phyloP scores from a whole-genome alignment of 352 stramenopile genomes.

The Aphanomyces invadans region DNA sequence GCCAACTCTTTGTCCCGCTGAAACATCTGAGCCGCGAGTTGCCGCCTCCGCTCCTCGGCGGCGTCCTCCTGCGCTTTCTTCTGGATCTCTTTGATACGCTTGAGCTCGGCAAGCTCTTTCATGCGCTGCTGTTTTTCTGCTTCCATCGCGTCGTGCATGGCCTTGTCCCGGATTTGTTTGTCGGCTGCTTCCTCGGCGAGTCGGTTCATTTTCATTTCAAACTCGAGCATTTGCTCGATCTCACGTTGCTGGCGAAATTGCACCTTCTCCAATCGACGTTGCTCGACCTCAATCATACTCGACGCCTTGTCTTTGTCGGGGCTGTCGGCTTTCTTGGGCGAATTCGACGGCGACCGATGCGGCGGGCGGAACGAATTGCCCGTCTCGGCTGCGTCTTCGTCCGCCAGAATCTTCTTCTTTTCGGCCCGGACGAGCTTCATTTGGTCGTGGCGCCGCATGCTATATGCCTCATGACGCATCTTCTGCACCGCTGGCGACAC shows the following conservation, averaged over 20 bases:
- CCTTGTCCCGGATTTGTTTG: conserved; percentile 58
- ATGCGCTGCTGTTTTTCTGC: conserved; percentile 52
- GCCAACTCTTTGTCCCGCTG: conserved; percentile 59
- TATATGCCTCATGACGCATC: conserved; percentile 90
- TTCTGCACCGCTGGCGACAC: conserved; percentile 79
- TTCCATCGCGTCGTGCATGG: conserved; percentile 58
- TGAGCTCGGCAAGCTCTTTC: conserved; percentile 63
- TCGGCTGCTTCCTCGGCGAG: conserved; percentile 66
- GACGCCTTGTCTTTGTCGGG: conserved; percentile 29
- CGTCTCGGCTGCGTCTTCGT: no score
- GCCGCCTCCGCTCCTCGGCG: conserved; percentile 65
- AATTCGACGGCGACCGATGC: conserved; percentile 26
- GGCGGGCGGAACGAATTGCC: no score
- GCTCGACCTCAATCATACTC: conserved; percentile 55
- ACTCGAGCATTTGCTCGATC: conserved; percentile 87
- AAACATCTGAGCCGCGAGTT: conserved; percentile 59
- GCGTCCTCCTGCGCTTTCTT: conserved; percentile 77
- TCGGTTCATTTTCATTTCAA: conserved; percentile 86
- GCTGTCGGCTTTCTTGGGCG: conserved; percentile 26
- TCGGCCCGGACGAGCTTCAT: conserved; percentile 81
- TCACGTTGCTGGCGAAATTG: conserved; percentile 66
- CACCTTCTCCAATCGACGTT: conserved; percentile 65
- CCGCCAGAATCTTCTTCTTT: conserved; percentile 61
- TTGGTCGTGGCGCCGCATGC: conserved; percentile 83
- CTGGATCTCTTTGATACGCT: conserved; percentile 68